These are phyloP conservation scores for Ampelocalamus luodianensis DNA, from an alignment of 176 grass and related monocot species.

Conservation along the genomic window DNA sequence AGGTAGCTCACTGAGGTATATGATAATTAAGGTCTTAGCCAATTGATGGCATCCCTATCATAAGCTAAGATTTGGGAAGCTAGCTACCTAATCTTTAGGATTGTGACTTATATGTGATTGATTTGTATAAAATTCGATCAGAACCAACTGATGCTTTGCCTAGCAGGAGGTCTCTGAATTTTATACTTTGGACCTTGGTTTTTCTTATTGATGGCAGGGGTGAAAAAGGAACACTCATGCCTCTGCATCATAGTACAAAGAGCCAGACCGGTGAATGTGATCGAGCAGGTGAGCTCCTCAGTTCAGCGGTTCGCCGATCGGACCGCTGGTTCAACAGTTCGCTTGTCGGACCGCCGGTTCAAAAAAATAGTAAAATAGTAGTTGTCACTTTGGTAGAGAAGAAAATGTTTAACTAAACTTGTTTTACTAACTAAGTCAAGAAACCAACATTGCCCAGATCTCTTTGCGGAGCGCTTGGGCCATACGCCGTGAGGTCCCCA, in stretches of 20 bases:
- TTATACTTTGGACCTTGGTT: conserved; percentile 28
- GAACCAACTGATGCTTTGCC: background rate
- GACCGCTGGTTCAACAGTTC: no score
- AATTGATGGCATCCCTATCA: background rate
- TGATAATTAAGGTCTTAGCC: background rate
- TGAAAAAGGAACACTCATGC: background rate
- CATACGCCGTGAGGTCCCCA: no score
- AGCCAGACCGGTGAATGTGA: no score
- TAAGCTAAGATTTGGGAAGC: background rate
- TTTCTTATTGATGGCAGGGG: background rate
- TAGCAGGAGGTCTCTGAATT: background rate
- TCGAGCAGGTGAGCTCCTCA: no score
- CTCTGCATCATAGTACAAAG: background rate
- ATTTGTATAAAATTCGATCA: background rate
- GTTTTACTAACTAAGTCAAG: no score
- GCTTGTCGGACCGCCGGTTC: no score
- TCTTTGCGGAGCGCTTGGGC: no score
- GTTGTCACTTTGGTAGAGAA: no score
- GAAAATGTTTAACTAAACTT: no score
- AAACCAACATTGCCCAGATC: no score
- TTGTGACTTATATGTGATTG: conserved; percentile 8
- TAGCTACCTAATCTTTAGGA: conserved; percentile 27
- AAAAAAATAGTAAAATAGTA: no score
- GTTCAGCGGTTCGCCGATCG: no score
- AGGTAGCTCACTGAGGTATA: background rate